Base-by-base conservation (phyloP, 768 basidiomycete genomes). In the Lactarius hengduanensis region DNA sequence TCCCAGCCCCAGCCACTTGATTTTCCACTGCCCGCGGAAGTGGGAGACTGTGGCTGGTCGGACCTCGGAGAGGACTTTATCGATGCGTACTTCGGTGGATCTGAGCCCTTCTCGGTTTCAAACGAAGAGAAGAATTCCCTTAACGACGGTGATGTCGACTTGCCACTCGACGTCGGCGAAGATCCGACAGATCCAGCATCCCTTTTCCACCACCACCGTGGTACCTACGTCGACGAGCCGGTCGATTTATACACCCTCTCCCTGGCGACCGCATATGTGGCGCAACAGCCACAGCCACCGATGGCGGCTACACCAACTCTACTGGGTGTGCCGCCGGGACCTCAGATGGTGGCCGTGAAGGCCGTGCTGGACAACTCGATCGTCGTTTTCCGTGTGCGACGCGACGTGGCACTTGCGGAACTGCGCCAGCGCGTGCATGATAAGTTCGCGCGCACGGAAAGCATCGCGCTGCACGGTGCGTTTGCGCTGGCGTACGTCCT, bases 371-470 rank as follows among this genome's bases (percentile, higher is more conserved):
- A 84, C 70, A 81, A 85, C 68, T 78, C 82, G 32, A 87, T 89
- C 67, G 80, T 92, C 71, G 76, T 89, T 66, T 80, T 92, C 59
- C 86, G 87, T 54, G 75, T 82, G 9, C 75, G 83, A 15, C 80
- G 80, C 67, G 76, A 79, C 50, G 78, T 79, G 65, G 54, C 80
- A n/a, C 81, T 86, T 63, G 71, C 74, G 20, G 84, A 86, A 55
- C 71, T 91, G 18, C 86, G 86, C 65, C 77, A 77, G 60, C 81
- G 83, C 57, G 77, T 92, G 30, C 82, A 83, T 67, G 83, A 87
- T 62, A 91, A 90, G 71, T 87, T 92, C 72, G 80, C 82, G n/a
- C 78, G 80, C 28, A 83, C 86, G 71, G 87, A 86, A 73, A 81
- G 81, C 57, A 70, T 86, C 53, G 78, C 80, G 15, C 81, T 91